Conservation (phyloP, 305 asterid species). For the Coffea humblotiana region DNA sequence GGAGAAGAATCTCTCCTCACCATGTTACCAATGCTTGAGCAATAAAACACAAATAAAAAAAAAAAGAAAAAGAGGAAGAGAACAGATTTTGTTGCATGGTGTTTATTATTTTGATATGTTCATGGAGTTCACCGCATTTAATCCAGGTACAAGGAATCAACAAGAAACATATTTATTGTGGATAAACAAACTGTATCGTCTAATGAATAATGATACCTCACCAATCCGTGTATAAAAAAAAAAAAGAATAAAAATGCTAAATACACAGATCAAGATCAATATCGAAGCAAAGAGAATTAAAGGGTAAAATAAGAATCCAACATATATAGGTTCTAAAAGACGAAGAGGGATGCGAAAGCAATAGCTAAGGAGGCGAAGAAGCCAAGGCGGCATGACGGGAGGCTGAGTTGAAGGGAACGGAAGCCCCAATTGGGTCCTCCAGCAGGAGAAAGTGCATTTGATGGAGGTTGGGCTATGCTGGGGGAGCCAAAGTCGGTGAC, state of each 20-base stretch:
- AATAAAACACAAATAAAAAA: too few relatives aligned
- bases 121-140: neutral
- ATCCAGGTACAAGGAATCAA: neutral
- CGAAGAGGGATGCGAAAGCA: constrained; percentile 1
- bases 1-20: too few relatives aligned
- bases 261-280: neutral
- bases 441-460: neutral
- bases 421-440: constrained; percentile 1
- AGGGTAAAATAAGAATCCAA: neutral
- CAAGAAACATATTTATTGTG: neutral
- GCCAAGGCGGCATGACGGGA: constrained; percentile 4
- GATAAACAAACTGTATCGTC: neutral
- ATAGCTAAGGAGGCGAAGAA: constrained; percentile 12
- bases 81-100: neutral
- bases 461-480: constrained; percentile 9
- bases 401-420: constrained; percentile 15
- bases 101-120: too few relatives aligned
- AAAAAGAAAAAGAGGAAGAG: too few relatives aligned
- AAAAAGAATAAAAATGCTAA: neutral
- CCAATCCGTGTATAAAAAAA: neutral
- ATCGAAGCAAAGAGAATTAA: too few relatives aligned
- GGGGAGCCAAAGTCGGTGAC: neutral
- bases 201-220: neutral
- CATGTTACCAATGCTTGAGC: too few relatives aligned
- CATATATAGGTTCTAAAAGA: neutral